Base-by-base conservation (phyloP, 2,329 filamentous ascomycete genomes). In the Dactylellina haptotyla region DNA sequence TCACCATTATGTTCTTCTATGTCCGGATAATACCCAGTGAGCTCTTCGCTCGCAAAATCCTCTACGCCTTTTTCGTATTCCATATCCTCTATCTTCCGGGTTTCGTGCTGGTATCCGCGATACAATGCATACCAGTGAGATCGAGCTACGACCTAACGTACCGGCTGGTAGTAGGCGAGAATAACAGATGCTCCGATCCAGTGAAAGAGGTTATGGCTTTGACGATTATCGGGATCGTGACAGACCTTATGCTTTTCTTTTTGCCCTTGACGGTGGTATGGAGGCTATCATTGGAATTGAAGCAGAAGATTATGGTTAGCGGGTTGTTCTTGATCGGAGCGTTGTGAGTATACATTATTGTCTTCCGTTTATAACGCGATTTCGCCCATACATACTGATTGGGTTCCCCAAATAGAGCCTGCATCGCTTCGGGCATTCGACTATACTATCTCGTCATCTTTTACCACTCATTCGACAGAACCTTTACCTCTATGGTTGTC, bases 1-100 rank as follows among this genome's bases (percentile, higher is more conserved):
- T 59, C 23, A 46, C 67, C 18, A 72, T 72, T 20, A 30, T 72
- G 18, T 64, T 61, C 53, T 72, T 72, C 37, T 72, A 72, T 37
- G 14, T 65, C 23, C 67, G 67, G 12, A 53, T 72, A 9, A 64
- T 65, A 28, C 67, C 67, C 1, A 18, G 30, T 10, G 67, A 72
- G 25, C 37, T 65, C n/a, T 37, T 64, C 28, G 41, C 50, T 1
- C 58, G 66, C 10, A 64, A 59, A 30, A 26, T 72, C 1, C 58
- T 72, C 37, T 72, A 72, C 41, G 18, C 16, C 20, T 72, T 72
- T 41, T 53, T 72, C 20, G n/a, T 37, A 2, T 72, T 72, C 14
- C 66, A 72, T 16, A 43, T 72, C 25, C 1, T 72, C 1, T 72
- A 34, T 37, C 45, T 72, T 6, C 51, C 51, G 5, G 59, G 39